Base-by-base conservation (phyloP, 2,329 filamentous ascomycete species). In the Clarireedia homoeocarpa region DNA sequence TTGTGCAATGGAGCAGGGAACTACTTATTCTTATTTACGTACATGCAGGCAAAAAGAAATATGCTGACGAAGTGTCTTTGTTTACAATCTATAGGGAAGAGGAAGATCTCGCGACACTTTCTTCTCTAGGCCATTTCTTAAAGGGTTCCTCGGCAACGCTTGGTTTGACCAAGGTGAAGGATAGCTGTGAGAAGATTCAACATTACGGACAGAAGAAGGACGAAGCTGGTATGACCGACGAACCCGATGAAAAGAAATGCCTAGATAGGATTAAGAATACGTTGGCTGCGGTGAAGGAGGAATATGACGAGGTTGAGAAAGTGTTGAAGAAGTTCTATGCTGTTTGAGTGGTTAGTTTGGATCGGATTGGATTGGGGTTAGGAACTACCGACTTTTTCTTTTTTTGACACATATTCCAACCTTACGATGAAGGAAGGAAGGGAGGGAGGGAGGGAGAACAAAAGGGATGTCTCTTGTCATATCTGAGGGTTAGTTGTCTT, bases 141-240 rank as follows among this genome's bases (percentile, higher is more conserved):
- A 99, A 99, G 75, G 94, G 94, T 58, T 97, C 92, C 6, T 96
- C 92, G 7, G 92, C 94, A 40, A 96, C 94, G 4, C 81, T 99
- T 53, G 94, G 94, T 47, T 81, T 97, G 55, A 86, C 82, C 66
- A 95, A 95, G 72, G 87, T 99, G 66, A 89, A 90, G 71, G 91
- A 96, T 68, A 86, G 84, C 60, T 99, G 94, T 75, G 91, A 97
- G 74, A 91, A 95, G 77, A 96, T 99, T 67, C 92, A 99, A 73
- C 87, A 95, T 68, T 95, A 85, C 70, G 92, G 92, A 63, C 87
- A 88, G 67, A 78, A 81, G 66, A 89, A 91, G 73, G 91, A 92
- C 64, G 82, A 89, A 58, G 85, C 88, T 45, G 91, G 91, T 44
- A 79, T 77, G 5, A 74, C 77, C 42, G 78, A 83, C 56, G 84